Conservation (phyloP, 2,329 filamentous ascomycete genomes). For the Gaeumannomyces tritici region DNA sequence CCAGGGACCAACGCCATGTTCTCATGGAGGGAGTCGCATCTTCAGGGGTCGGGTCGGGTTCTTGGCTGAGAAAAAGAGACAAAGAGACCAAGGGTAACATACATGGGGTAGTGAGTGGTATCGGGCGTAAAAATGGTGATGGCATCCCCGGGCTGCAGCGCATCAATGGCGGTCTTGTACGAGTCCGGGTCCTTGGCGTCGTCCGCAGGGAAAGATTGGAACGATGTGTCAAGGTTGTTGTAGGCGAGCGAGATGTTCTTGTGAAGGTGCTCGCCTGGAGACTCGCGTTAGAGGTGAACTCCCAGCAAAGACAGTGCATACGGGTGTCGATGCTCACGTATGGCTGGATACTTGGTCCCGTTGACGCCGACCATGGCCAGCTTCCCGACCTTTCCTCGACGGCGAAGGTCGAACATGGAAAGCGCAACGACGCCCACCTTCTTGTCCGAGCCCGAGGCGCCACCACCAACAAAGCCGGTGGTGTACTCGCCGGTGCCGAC, state of each 20-base stretch:
- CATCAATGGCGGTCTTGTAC: constrained; percentile 84
- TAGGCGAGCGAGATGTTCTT: constrained; percentile 84
- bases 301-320: not conserved
- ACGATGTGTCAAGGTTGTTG: constrained; percentile 80
- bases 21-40: not conserved
- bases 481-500: constrained; percentile 95
- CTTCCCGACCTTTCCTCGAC: constrained; percentile 78
- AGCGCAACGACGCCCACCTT: constrained; percentile 91
- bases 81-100: not conserved
- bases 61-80: not conserved
- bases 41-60: not conserved
- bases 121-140: constrained; percentile 96
- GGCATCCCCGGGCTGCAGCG: constrained; percentile 69
- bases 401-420: constrained; percentile 79
- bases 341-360: constrained; percentile 83
- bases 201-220: constrained; percentile 73
- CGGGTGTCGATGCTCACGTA: constrained; percentile 47
- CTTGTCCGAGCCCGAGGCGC: constrained; percentile 82
- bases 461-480: constrained; percentile 81
- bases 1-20: not conserved
- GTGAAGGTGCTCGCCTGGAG: constrained; percentile 64
- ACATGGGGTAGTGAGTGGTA: constrained; percentile 81
- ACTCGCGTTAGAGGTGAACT: too few relatives aligned
- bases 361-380: constrained; percentile 86
- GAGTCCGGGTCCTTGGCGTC: constrained; percentile 65